These are phyloP conservation scores for Cunninghamia lanceolata DNA, from an alignment of 75 land plant species.

Conservation along the genomic window DNA sequence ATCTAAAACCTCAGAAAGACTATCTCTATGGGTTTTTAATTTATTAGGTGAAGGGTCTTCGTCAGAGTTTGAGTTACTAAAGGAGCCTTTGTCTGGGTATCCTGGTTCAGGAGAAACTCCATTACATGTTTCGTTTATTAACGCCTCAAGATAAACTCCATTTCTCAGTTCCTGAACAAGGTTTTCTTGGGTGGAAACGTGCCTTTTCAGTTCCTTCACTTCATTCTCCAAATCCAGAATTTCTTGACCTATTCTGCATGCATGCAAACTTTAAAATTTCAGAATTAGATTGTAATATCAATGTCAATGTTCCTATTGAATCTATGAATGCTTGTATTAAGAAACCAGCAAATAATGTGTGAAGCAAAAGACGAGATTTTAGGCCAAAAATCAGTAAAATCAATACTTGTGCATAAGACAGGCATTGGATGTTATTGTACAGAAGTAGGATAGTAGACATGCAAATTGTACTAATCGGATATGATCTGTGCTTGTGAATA, in stretches of 20 bases:
- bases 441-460: neutral
- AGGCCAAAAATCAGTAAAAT: neutral
- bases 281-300: neutral
- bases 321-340: neutral
- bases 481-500: too few relatives aligned
- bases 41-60: slow-evolving; percentile 17
- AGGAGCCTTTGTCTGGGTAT: neutral
- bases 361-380: neutral
- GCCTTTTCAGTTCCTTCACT: slow-evolving; percentile 32
- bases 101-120: slow-evolving; percentile 11
- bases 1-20: slow-evolving; percentile 42
- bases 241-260: slow-evolving; percentile 57
- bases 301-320: neutral
- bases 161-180: slow-evolving; percentile 43
- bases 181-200: slow-evolving; percentile 33
- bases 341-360: neutral
- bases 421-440: neutral
- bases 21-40: slow-evolving; percentile 27
- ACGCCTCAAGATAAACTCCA: slow-evolving; percentile 16
- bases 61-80: neutral
- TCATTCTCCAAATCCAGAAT: slow-evolving; percentile 40
- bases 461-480: neutral
- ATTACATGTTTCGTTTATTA: slow-evolving; percentile 20
- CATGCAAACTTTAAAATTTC: neutral
- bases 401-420: neutral